Evolutionary conservation across 164 flowering plant species (phyloP).

Genomic region (Liquidambar formosana): DNA sequence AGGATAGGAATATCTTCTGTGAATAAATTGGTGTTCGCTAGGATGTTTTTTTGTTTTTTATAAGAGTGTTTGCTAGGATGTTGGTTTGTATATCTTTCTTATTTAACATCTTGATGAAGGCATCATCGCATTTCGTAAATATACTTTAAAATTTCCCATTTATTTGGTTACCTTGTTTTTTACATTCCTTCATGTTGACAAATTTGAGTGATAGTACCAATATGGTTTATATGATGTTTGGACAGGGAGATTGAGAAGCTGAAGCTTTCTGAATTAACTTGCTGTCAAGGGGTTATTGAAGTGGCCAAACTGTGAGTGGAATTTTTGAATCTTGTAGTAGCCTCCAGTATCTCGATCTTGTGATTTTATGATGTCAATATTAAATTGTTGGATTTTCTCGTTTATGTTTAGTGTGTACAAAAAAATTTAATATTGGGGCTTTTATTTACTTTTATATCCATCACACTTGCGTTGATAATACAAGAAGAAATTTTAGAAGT

Average conservation of each 20-base stretch:
- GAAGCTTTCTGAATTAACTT: conserved; percentile 89
- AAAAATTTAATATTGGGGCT: no score
- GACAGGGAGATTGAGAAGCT: conserved; percentile 91
- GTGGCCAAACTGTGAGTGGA: conserved; percentile 85
- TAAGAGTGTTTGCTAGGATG: no score
- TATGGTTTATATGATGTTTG: conserved; percentile 8
- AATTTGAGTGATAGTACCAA: background rate
- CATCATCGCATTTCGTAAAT: no score
- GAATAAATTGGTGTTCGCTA: no score
- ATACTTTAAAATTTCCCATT: background rate
- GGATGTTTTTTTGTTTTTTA: no score
- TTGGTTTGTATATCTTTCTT: no score
- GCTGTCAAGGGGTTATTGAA: conserved; percentile 88
- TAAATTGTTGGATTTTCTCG: background rate
- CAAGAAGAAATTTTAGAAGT: no score
- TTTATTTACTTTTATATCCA: no score
- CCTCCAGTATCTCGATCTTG: background rate
- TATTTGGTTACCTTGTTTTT: background rate
- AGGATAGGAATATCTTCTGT: no score
- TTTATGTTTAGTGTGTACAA: no score
- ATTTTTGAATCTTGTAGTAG: background rate
- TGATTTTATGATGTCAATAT: background rate
- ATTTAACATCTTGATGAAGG: no score
- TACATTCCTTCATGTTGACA: background rate
- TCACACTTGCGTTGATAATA: no score